phyloP scores from a whole-genome alignment of 2,329 filamentous ascomycete species.

The Sordariomycetes sp. region DNA sequence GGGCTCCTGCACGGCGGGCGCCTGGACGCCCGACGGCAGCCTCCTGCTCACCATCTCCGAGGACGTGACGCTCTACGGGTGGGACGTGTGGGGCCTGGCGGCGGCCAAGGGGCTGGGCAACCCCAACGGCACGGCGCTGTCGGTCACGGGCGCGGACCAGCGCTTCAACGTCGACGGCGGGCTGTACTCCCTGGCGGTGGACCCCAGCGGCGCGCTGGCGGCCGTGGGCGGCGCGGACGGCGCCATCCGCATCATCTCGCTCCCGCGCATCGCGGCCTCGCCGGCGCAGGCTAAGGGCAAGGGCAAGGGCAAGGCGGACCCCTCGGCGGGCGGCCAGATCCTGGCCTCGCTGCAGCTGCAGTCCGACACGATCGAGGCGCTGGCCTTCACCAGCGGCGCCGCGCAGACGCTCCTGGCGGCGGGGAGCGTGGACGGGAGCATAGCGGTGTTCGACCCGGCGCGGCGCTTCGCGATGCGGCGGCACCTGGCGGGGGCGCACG shows the following conservation, averaged over 20 bases:
- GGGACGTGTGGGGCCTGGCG: slow-evolving; percentile 79
- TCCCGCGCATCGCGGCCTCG: slow-evolving; percentile 49
- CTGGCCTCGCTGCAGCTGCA: slow-evolving; percentile 78
- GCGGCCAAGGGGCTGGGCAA: slow-evolving; percentile 42
- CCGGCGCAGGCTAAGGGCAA: slow-evolving; percentile 12
- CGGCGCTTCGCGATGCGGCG: slow-evolving; percentile 80
- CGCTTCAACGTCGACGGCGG: slow-evolving; percentile 88
- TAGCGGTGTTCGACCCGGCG: slow-evolving; percentile 78
- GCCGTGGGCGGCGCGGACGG: slow-evolving; percentile 85
- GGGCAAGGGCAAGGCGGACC: slow-evolving; percentile 24
- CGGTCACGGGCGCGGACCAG: slow-evolving; percentile 71
- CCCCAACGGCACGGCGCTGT: slow-evolving; percentile 57
- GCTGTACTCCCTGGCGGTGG: slow-evolving; percentile 76
- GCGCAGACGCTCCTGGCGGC: slow-evolving; percentile 42
- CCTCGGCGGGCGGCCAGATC: slow-evolving; percentile 44
- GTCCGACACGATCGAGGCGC: slow-evolving; percentile 63
- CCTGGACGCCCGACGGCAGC: slow-evolving; percentile 81
- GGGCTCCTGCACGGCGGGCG: slow-evolving; percentile 73
- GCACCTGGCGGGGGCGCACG: slow-evolving; percentile 72
- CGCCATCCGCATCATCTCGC: slow-evolving; percentile 71
- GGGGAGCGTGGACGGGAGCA: slow-evolving; percentile 63
- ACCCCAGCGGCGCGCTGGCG: slow-evolving; percentile 67
- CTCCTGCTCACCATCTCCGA: slow-evolving; percentile 83
- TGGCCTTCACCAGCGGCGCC: slow-evolving; percentile 39
- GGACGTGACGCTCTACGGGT: slow-evolving; percentile 81